phyloP scores from a whole-genome alignment of 2,329 filamentous ascomycete species.

The Rhexocercosporidium sp. region DNA sequence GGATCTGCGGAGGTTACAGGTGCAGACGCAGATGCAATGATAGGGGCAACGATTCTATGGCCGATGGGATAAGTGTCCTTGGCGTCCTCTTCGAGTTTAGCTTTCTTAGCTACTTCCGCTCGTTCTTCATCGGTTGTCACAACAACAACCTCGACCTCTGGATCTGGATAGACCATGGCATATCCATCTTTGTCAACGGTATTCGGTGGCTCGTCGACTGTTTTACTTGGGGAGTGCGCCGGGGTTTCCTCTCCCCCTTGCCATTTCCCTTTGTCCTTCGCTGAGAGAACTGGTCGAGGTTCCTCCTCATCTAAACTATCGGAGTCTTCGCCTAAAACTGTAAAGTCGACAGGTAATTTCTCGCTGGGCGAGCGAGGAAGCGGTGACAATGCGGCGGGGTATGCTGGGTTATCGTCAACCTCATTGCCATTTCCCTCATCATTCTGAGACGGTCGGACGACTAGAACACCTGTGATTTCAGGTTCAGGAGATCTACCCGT shows the following conservation, averaged over 20 bases:
- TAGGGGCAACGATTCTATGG: not conserved
- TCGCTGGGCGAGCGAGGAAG: not conserved
- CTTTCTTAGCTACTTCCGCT: not conserved
- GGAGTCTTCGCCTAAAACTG: not conserved
- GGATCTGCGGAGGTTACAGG: not conserved
- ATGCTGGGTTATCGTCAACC: not conserved
- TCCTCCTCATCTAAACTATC: not conserved
- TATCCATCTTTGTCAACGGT: not conserved
- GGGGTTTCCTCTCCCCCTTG: not conserved
- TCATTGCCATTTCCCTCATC: not conserved
- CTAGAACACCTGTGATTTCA: not conserved
- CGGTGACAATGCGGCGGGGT: not conserved
- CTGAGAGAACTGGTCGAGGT: not conserved
- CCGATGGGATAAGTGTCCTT: not conserved
- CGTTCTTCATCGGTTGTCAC: not conserved
- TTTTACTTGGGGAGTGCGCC: not conserved
- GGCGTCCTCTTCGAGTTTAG: not conserved
- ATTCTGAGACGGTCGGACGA: not conserved
- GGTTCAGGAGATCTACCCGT: not conserved
- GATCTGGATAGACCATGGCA: not conserved
- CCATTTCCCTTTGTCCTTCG: not conserved
- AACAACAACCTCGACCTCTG: not conserved
- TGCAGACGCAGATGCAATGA: not conserved
- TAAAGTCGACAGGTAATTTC: not conserved
- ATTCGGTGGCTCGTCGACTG: not conserved